These are phyloP conservation scores for Mycena epipterygia DNA, from an alignment of 768 basidiomycete species.

Conservation along the genomic window DNA sequence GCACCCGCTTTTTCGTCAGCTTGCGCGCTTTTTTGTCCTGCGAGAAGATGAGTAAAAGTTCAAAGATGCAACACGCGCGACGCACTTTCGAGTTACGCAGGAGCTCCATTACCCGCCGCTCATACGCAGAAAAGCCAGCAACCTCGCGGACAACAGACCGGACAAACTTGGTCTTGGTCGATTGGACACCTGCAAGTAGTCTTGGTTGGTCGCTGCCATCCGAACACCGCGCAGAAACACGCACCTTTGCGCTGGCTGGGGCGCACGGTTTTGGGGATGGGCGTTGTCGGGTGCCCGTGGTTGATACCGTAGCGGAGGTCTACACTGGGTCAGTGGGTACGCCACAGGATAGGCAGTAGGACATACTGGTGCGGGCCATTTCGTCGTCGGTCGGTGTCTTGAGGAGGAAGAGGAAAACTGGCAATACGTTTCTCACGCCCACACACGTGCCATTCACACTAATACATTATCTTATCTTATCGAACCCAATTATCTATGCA, in stretches of 20 bases:
- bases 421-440: constrained; percentile 8
- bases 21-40: constrained; percentile 99
- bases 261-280: constrained; percentile 79
- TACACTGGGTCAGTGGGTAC: constrained; percentile 45
- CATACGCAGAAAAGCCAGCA: constrained; percentile 97
- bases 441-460: constrained; percentile 27
- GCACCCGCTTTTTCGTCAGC: constrained; percentile 98
- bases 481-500: constrained; percentile 24
- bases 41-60: background rate
- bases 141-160: constrained; percentile 96
- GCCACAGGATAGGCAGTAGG: background rate
- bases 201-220: background rate
- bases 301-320: constrained; percentile 90
- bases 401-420: constrained; percentile 46
- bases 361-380: constrained; percentile 80
- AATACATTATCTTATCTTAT: constrained; percentile 38
- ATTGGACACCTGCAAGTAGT: constrained; percentile 59
- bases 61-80: constrained; percentile 10
- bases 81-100: constrained; percentile 96
- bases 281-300: constrained; percentile 90
- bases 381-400: constrained; percentile 66
- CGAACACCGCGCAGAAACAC: background rate
- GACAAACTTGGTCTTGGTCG: constrained; percentile 93
- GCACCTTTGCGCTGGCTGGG: constrained; percentile 93
- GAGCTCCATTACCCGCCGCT: constrained; percentile 98